Base-by-base conservation (phyloP, 2,329 filamentous ascomycete species). In the Sclerotiophoma versabilis region DNA sequence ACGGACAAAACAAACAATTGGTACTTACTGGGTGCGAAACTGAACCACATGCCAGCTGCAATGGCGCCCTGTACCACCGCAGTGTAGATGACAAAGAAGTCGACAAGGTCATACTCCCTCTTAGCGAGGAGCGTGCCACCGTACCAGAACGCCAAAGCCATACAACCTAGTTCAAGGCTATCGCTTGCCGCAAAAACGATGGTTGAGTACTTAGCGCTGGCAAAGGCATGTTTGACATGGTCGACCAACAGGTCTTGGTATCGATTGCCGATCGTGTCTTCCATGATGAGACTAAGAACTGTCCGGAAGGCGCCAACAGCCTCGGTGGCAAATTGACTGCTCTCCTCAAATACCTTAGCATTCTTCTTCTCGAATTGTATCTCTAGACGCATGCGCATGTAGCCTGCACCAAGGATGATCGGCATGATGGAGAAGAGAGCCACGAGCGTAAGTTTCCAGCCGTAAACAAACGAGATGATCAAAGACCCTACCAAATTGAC, bases 371-470 rank as follows among this genome's bases (percentile, higher is more conserved):
- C 87, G 54, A 91, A 90, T 57, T 87, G 77, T n/a, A 86, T 71
- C 70, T 89, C 87, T 60, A 82, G 78, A n/a, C 78, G 75, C 36
- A 86, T 73, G 11, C 83, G 77, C 58, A 80, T 72, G 56, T 79
- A 84, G 2, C 79, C 79, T 10, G 81, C 79, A 4, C 71, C 60
- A 7, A 84, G 72, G 3, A 84, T 78, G 7, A 81, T 71, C 1
- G 83, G 83, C 48, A 84, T 69, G 0, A 79, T 77, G 1, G 89
- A 84, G 62, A 85, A 88, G 8, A 86, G 76, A 0, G 84, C 82
- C 0, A 93, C 86, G 0, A 92, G 75, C 0, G 87, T 85, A 8
- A 93, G 79, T 70, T 92, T 93, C 90, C 90, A 93, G 1, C 88
- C 87, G 68, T 88, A 91, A 4, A 82, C 78, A 64, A 91, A 92